Evolutionary conservation across 345 rosid species (phyloP).

Genomic region (Gossypium arboreum): DNA sequence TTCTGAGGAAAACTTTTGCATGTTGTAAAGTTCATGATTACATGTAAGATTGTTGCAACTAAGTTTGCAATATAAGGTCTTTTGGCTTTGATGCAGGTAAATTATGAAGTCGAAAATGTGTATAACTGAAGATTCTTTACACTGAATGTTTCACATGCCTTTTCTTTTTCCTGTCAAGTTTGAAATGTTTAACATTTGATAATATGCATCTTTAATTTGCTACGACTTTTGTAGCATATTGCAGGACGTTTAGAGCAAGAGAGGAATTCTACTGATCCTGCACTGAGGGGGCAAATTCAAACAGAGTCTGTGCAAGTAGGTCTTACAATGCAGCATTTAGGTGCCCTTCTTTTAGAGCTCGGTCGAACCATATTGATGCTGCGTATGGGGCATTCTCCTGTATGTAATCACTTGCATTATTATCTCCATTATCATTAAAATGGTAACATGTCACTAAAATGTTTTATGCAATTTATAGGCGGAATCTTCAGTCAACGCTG

Average conservation of each 20-base stretch:
- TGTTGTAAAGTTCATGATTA: neutral
- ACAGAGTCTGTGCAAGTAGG: constrained; percentile 68
- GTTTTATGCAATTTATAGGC: constrained; percentile 42
- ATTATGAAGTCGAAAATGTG: neutral
- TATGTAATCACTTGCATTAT: constrained; percentile 25
- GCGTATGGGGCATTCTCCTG: constrained; percentile 81
- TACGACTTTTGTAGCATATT: constrained; percentile 68
- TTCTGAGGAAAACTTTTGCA: neutral
- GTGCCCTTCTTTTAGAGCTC: constrained; percentile 89
- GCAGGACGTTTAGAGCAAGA: constrained; percentile 79
- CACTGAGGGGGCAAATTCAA: constrained; percentile 67
- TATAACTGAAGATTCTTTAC: neutral
- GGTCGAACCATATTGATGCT: constrained; percentile 79
- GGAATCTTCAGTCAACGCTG: constrained; percentile 68
- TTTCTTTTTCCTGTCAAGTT: neutral
- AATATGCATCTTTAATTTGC: constrained; percentile 39
- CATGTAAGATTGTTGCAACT: neutral
- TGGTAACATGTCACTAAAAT: neutral
- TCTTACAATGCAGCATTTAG: constrained; percentile 77
- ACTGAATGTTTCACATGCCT: constrained; percentile 1
- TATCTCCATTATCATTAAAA: neutral
- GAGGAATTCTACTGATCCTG: constrained; percentile 60
- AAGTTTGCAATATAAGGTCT: neutral
- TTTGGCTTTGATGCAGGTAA: neutral
- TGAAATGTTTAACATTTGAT: constrained; percentile 36